phyloP scores from a whole-genome alignment of 1,284 basidiomycete species.

The Ceratobasidium sp. region DNA sequence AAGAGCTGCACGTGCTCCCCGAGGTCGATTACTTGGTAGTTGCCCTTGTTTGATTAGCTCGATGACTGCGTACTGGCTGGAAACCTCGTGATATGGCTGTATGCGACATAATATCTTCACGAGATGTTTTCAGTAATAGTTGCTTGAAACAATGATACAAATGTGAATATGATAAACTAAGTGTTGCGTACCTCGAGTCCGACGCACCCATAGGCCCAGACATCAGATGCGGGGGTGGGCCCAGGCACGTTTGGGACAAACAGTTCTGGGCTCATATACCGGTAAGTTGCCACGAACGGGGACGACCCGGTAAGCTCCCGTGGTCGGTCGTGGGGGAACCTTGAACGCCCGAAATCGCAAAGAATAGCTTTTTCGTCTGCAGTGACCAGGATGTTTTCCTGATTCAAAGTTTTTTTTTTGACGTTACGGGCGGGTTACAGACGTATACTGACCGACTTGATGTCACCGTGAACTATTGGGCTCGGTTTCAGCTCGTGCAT shows the following conservation, averaged over 20 bases:
- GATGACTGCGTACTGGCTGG: not conserved
- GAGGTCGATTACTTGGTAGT: slow-evolving; percentile 34
- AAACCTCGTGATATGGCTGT: slow-evolving; percentile 26
- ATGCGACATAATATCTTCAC: slow-evolving; percentile 35
- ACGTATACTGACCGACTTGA: slow-evolving; percentile 35
- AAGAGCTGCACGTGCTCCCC: slow-evolving; percentile 16
- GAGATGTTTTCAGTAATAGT: not conserved
- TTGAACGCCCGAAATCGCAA: slow-evolving; percentile 40
- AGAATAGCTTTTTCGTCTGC: slow-evolving; percentile 32
- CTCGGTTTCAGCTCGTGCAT: slow-evolving; percentile 35
- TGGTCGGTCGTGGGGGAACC: slow-evolving; percentile 1
- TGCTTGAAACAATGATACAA: not conserved
- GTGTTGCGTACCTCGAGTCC: slow-evolving; percentile 23
- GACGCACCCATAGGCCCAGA: slow-evolving; percentile 43
- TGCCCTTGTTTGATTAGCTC: slow-evolving; percentile 30
- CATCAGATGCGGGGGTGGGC: slow-evolving; percentile 34
- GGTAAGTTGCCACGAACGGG: slow-evolving; percentile 28
- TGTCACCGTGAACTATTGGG: slow-evolving; percentile 38
- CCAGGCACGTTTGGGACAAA: not conserved
- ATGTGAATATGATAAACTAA: not conserved
- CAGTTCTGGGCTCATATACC: slow-evolving; percentile 44
- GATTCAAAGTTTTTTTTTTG: not conserved
- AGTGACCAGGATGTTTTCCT: slow-evolving; percentile 37
- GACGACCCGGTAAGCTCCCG: slow-evolving; percentile 12
- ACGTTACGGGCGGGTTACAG: not conserved